Percentiles rank a stretch among this genome's conserved stretches.
These are phyloP conservation scores for Coprinopsis strossmayeri DNA, from an alignment of 768 basidiomycete genomes.

Conservation along the genomic window DNA sequence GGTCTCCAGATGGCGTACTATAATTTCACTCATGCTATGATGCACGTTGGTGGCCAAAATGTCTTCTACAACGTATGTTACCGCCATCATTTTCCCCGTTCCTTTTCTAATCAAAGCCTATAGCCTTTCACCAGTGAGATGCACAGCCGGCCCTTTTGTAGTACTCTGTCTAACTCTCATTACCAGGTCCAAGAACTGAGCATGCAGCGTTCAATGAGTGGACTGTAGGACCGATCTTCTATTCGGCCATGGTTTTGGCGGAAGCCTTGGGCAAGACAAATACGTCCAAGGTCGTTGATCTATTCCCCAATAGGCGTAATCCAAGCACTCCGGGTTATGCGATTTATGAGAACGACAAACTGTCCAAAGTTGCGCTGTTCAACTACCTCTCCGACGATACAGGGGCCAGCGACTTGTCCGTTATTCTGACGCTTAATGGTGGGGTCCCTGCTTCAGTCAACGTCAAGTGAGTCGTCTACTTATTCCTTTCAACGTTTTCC, in stretches of 20 bases:
- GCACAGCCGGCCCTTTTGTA: no score
- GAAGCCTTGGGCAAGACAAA: conserved; percentile 64
- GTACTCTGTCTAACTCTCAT: conserved; percentile 14
- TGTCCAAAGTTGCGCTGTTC: conserved; percentile 59
- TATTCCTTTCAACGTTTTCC: not conserved
- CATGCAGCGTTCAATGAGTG: conserved; percentile 54
- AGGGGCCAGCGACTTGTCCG: conserved; percentile 38
- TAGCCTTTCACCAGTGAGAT: conserved; percentile 59
- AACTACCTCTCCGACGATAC: conserved; percentile 63
- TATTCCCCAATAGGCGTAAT: conserved; percentile 43
- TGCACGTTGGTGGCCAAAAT: conserved; percentile 63
- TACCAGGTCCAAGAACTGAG: conserved; percentile 42
- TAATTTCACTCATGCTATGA: conserved; percentile 48
- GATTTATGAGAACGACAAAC: conserved; percentile 64
- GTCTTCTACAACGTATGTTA: conserved; percentile 59
- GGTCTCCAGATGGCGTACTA: conserved; percentile 53
- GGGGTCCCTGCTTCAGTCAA: conserved; percentile 38
- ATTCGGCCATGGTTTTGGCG: conserved; percentile 62
- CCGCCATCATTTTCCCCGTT: not conserved
- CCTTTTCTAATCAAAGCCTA: not conserved
- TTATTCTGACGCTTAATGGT: conserved; percentile 42
- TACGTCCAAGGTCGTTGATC: conserved; percentile 60
- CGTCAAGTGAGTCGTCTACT: conserved; percentile 32
- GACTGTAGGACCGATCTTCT: conserved; percentile 72
- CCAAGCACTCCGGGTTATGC: conserved; percentile 61